Evolutionary conservation across 2,329 filamentous ascomycete species (phyloP), one percentile per base, ranked within the genome.

Genomic region (Penicillium rolfsii): DNA sequence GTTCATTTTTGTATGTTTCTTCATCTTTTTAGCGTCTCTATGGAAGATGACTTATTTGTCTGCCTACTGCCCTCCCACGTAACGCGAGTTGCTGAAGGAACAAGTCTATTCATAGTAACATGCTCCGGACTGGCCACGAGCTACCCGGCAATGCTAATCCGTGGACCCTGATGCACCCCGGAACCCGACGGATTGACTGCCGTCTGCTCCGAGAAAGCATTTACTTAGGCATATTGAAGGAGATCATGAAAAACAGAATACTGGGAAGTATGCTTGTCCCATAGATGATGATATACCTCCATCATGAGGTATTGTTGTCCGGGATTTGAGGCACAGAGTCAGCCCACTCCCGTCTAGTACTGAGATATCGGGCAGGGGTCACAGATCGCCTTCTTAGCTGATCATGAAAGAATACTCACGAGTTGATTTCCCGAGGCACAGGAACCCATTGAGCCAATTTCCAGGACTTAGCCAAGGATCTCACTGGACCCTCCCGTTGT

Each of bases 81-180:
- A 57, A 24, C 45, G 55, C 55, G 26, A 52, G 40, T 54, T 58
- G 40, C 57, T 58, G 24, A 40, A 58, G 57, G 28, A 55, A 61
- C 59, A 11, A 11, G 41, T 36, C 59, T 61, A 61, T 48, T 54
- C 59, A 49, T 61, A 61, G 59, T 55, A 55, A 60, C 48, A 60
- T 53, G 38, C 16, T 60, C 52, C 58, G 58, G 7, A 14, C 6
- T 24, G 28, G 28, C 46, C 46, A 33, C n/a, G 19, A 28, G 46
- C 46, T 35, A n/a, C n/a, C 4, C 28, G 46, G 28, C 28, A 50
- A 50, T 50, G 46, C 4, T 22, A 50, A 19, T 30, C 28, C 46
- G 46, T 33, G 28, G 46, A 49, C 28, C 46, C 46, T 50, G 19
- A n/a, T 30, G 45, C 45, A 48, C 49, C 8, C 11, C 50, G 35